Evolutionary conservation across 306 rosid genomes (phyloP), one percentile per base, ranked within the genome.

Genomic region (Medicago ruthenica): DNA sequence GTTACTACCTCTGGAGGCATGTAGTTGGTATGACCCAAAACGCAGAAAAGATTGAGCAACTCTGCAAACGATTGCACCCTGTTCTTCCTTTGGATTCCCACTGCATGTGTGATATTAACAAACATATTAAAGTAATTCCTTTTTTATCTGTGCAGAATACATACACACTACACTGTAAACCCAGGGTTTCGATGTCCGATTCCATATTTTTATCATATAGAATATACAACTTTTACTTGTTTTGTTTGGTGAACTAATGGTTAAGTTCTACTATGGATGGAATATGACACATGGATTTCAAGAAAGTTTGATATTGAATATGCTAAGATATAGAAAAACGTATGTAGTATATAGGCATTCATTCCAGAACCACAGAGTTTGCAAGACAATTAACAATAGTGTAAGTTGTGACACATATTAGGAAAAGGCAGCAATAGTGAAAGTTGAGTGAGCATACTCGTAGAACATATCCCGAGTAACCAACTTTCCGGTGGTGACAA

Each of bases 391-490:
- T n/a, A n/a, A n/a, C n/a, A n/a, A n/a, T n/a, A n/a, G 11, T 1
- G 11, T 18, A 58, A 75, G 73, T 42, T 11, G 55, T 53, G 44
- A 76, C 2, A 44, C 12, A 64, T 20, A 39, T 37, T 13, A 42
- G 66, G 48, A 55, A 73, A 45, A 71, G 24, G 50, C 18, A n/a
- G n/a, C n/a, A n/a, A n/a, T n/a, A n/a, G n/a, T n/a, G n/a, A n/a
- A n/a, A n/a, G n/a, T n/a, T n/a, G 36, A 13, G 55, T 17, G 16
- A 60, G 21, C 97, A 61, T 92, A 96, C 99, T 96, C 99, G 76
- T 96, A 96, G 72, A 96, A 96, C 96, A 96, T 92, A 80, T 96
- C 99, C 21, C 99, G 87, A 10, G 91, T 82, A 75, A 96, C 99
- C 77, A 77, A 60, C 75, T 91, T 90, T 75, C 99, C 99, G 0